Base-by-base conservation (phyloP, 495 filamentous ascomycete genomes). In the Baudoinia panamericana region DNA sequence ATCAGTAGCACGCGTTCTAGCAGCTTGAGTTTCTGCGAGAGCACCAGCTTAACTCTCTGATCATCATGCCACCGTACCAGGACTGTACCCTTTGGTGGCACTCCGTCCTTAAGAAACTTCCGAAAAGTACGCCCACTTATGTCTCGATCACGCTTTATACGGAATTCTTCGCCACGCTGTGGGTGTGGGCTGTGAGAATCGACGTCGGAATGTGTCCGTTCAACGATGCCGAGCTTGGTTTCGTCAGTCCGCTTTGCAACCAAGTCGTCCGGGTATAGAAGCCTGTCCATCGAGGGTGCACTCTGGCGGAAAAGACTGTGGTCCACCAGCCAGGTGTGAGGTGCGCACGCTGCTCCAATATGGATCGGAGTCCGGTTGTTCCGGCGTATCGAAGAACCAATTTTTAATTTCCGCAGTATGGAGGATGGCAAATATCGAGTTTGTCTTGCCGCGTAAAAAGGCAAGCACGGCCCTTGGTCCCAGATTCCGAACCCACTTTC, bases 1-100 rank as follows among this genome's bases (percentile, higher is more conserved):
- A 64, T 45, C 21, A 58, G 39, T 26, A 64, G 42, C 12, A 45
- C 43, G 4, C 63, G 51, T 37, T 63, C 61, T 17, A 63, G 41
- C 21, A 64, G 39, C 19, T 40, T 34, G 22, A 65, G 48, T 13
- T 52, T 39, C 1, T 43, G 23, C 33, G 55, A 47, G 0, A 43
- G 53, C n/a, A 61, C 49, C 9, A 65, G 53, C 25, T 57, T 42
- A 1, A 50, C 41, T 6, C 30, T 16, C 25, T 31, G n/a, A 9
- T 36, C 31, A 24, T 40, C 42, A 17, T 56, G 43, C 59, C 59
- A 64, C 13, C 39, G 29, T 17, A 62, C 56, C 26, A 64, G 47
- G 5, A 58, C 56, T 1, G 56, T 55, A 20, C 52, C 54, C 30
- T 48, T 36, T 9, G 61, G 61, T 7, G 61, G 57, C 16, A 62